Base-by-base conservation (phyloP, 2,329 filamentous ascomycete species). In the Aspergillus fumigatus region DNA sequence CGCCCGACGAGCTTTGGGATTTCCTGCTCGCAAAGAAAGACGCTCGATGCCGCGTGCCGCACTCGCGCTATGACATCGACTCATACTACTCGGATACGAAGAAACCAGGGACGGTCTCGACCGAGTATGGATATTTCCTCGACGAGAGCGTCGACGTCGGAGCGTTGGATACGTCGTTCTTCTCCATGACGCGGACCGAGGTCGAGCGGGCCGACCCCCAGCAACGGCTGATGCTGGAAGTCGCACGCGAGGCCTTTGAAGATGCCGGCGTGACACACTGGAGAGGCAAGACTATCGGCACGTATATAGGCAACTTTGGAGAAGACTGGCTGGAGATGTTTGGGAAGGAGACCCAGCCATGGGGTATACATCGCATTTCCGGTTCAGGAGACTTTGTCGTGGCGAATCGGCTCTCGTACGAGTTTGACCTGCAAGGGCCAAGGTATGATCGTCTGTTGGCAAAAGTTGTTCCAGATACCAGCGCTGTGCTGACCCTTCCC, bases 41-140 rank as follows among this genome's bases (percentile, higher is more conserved):
- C 11, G 29, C 1, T 32, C 29, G 29, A 32, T 32, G 29, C 1
- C 48, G 59, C 23, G 49, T 68, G 4, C 67, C 68, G 6, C 53
- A 58, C 14, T 60, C 62, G 5, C 54, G 68, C 38, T 67, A 63
- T 48, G 66, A 70, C 50, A 50, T 59, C n/a, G 57, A 23, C 8
- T 52, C 45, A 3, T 53, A 41, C 51, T 27, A 54, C 51, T 50
- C 48, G 7, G 47, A 48, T 8, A 21, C 26, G 9, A 41, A 40
- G 3, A 10, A 45, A 14, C 56, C 61, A 3, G 50, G 52, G 4
- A 52, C 48, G 0, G 52, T 57, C 6, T 56, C 55, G 26, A 62
- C 58, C 0, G 59, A 56, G 9, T 50, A 60, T 51, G 67, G 65
- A 0, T 66, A 73, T 50, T 73, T 72, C 45, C 59, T 75, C 0